A percentile compares a stretch with the other conserved stretches of the same genome.
Conservation (phyloP, 257 asterid species). For the Eustoma russellianum region DNA sequence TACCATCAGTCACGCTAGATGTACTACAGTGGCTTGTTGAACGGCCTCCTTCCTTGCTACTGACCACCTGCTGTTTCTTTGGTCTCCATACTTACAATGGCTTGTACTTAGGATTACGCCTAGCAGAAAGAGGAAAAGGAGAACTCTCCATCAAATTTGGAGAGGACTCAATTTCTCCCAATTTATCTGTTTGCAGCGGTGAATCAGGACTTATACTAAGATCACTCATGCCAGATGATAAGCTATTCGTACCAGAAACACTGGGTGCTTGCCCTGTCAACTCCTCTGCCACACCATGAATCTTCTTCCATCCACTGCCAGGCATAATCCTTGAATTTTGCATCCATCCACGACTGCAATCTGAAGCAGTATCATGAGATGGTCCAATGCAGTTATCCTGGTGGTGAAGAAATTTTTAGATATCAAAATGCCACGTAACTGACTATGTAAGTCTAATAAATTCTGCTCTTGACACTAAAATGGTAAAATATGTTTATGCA, state of each 20-base stretch:
- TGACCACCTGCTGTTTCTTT: not conserved
- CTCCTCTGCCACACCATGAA: not conserved
- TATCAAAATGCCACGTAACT: not conserved
- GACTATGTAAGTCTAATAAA: not conserved
- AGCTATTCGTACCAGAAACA: not conserved
- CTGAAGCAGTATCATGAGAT: not conserved
- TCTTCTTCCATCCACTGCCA: not conserved
- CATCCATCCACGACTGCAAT: not conserved
- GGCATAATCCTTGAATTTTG: not conserved
- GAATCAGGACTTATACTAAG: not conserved
- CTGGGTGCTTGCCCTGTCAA: not conserved
- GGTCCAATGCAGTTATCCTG: conserved; percentile 2
- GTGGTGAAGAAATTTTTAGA: not conserved
- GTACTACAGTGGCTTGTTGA: not conserved
- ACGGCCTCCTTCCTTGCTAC: not conserved
- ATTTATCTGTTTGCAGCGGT: not conserved
- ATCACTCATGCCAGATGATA: not conserved
- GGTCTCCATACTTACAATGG: not conserved
- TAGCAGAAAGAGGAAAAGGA: not conserved
- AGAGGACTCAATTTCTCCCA: not conserved
- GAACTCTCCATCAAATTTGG: conserved; percentile 1
- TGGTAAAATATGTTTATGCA: not conserved
- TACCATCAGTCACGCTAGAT: not conserved
- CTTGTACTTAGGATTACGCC: not conserved
- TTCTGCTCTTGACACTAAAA: not conserved